These are phyloP conservation scores for Pontederia paniculata DNA, from an alignment of 176 grass and related monocot species.

Conservation along the genomic window DNA sequence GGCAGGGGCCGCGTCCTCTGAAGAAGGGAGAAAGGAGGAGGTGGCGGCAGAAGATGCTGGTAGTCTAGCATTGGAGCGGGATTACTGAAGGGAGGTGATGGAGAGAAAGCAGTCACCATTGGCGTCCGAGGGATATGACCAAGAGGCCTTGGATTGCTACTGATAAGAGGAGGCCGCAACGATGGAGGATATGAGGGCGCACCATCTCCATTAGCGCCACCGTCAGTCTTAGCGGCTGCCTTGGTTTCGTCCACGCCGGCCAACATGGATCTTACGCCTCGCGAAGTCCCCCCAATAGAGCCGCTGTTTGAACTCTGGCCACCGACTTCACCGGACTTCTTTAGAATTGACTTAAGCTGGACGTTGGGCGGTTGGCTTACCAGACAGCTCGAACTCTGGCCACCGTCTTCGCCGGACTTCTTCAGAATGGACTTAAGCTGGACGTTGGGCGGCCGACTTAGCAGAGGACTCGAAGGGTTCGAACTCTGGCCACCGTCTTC, in stretches of 20 bases:
- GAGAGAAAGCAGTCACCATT: constrained; percentile 9
- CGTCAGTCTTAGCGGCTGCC: background rate
- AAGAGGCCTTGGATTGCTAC: constrained; percentile 15
- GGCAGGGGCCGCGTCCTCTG: constrained; percentile 9
- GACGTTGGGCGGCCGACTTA: too few relatives aligned
- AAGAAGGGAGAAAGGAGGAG: constrained; percentile 1
- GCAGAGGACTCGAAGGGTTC: too few relatives aligned
- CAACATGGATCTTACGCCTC: constrained; percentile 56
- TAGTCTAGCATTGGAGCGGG: constrained; percentile 10
- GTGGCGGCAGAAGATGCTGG: background rate
- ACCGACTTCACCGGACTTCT: too few relatives aligned
- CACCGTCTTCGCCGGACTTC: too few relatives aligned
- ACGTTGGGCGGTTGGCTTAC: too few relatives aligned
- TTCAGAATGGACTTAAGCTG: too few relatives aligned
- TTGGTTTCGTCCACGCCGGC: constrained; percentile 26
- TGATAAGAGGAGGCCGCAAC: background rate
- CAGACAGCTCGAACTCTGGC: too few relatives aligned
- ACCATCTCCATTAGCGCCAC: background rate
- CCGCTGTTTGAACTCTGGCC: too few relatives aligned
- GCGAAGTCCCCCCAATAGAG: constrained; percentile 23
- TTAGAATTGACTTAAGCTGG: too few relatives aligned
- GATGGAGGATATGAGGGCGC: background rate
- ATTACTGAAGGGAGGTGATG: background rate
- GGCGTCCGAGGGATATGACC: constrained; percentile 16
- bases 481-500: too few relatives aligned